A percentile compares a stretch with the other conserved stretches of the same genome.
phyloP scores from a whole-genome alignment of 2,329 filamentous ascomycete species.

The Coniochaeta ligniaria region DNA sequence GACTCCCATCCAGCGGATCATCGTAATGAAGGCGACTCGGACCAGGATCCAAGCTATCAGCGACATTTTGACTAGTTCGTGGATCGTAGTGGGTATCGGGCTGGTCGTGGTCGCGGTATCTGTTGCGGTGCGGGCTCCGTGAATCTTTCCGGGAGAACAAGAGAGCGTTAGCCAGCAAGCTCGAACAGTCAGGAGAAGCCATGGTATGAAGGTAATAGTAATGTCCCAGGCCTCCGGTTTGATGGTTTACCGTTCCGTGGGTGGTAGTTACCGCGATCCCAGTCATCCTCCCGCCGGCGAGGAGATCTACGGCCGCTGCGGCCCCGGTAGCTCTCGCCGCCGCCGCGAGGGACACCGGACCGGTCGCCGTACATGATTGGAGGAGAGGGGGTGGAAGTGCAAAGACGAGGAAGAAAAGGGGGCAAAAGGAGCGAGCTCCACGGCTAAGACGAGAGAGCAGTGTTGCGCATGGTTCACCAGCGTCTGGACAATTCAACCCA shows the following conservation, averaged over 20 bases:
- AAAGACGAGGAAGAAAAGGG: background rate
- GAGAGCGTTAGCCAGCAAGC: slow-evolving; percentile 7
- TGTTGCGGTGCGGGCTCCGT: background rate
- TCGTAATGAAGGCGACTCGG: background rate
- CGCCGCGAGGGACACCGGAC: slow-evolving; percentile 20
- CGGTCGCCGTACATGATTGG: slow-evolving; percentile 4
- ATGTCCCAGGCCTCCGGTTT: slow-evolving; percentile 4
- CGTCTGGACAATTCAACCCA: background rate
- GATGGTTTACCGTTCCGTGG: slow-evolving; percentile 33
- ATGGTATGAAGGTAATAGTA: background rate
- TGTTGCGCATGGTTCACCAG: background rate
- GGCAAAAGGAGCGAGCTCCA: background rate
- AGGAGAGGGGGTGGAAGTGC: background rate
- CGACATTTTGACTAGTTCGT: background rate
- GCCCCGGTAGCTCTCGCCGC: slow-evolving; percentile 10
- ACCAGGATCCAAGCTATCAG: background rate
- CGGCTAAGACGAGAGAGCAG: background rate
- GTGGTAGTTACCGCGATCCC: slow-evolving; percentile 29
- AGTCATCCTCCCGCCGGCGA: slow-evolving; percentile 11
- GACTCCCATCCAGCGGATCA: background rate
- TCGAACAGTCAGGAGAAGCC: background rate
- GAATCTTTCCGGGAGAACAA: slow-evolving; percentile 4
- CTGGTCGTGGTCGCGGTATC: background rate
- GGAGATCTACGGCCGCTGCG: slow-evolving; percentile 7
- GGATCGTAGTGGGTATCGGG: background rate